Conservation (phyloP, 495 filamentous ascomycete species). For the Hypoxylon lienhwacheense region DNA sequence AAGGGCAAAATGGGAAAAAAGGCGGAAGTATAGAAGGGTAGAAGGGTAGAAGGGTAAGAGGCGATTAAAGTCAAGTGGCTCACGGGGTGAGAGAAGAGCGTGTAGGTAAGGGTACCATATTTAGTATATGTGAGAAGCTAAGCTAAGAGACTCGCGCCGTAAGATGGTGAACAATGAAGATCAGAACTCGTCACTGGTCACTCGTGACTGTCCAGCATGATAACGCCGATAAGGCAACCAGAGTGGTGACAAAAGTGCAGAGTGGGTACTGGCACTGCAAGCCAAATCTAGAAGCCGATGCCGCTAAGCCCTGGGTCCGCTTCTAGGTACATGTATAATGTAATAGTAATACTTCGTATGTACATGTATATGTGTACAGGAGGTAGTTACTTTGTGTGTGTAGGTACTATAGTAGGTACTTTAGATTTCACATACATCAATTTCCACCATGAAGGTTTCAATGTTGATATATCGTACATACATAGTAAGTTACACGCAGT, state of each 20-base stretch:
- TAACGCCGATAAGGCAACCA: conserved; percentile 35
- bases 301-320: conserved; percentile 25
- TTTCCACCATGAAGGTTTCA: too few species aligned
- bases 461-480: too few species aligned
- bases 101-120: conserved; percentile 18
- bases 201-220: conserved; percentile 40
- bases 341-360: too few species aligned
- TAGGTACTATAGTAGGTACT: too few species aligned
- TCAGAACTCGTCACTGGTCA: conserved; percentile 36
- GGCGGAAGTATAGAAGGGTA: too few species aligned
- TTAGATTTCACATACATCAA: too few species aligned
- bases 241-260: too few species aligned
- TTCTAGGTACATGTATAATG: too few species aligned
- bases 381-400: not conserved
- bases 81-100: conserved; percentile 18
- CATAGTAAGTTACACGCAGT: too few species aligned
- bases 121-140: conserved; percentile 2
- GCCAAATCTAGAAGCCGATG: conserved; percentile 33
- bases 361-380: too few species aligned
- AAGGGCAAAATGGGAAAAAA: conserved; percentile 14
- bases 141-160: conserved; percentile 23
- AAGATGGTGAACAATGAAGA: conserved; percentile 32
- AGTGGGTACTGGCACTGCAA: conserved; percentile 14
- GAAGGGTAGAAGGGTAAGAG: conserved; percentile 12
- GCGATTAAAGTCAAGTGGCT: conserved; percentile 21